These are phyloP conservation scores for Leucocoprinus leucothites DNA, from an alignment of 768 basidiomycete species.

Conservation along the genomic window DNA sequence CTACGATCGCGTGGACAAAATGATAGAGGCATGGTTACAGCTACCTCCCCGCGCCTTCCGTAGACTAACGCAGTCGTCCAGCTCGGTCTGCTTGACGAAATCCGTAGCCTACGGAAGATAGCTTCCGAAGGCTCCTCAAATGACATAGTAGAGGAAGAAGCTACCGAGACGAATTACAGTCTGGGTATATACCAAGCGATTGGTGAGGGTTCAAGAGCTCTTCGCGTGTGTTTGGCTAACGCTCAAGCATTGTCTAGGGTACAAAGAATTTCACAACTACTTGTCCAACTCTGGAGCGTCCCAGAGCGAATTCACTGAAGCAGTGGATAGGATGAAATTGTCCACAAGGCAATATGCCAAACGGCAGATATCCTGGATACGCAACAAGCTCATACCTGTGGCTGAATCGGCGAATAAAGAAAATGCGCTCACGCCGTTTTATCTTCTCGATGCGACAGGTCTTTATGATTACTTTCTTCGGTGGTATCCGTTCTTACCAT, in stretches of 20 bases:
- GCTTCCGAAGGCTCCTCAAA: conserved; percentile 14
- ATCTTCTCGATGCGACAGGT: conserved; percentile 73
- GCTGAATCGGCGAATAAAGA: conserved; percentile 45
- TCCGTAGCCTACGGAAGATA: conserved; percentile 48
- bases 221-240: neutral
- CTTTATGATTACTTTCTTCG: conserved; percentile 14
- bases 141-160: neutral
- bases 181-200: conserved; percentile 94
- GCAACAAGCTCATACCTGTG: conserved; percentile 83
- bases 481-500: neutral
- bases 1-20: conserved; percentile 79
- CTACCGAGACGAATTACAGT: conserved; percentile 54
- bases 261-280: conserved; percentile 83
- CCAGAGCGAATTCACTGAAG: conserved; percentile 45
- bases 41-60: neutral
- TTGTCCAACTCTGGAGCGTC: conserved; percentile 39
- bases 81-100: conserved; percentile 81
- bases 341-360: conserved; percentile 91
- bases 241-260: conserved; percentile 50
- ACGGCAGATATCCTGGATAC: conserved; percentile 88
- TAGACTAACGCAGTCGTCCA: conserved; percentile 25
- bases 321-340: conserved; percentile 77
- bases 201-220: conserved; percentile 41
- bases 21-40: conserved; percentile 67
- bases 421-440: conserved; percentile 30